A percentile compares a stretch with the other conserved stretches of the same genome.
Evolutionary conservation across 768 basidiomycete species (phyloP).

Genomic region (Crucibulum laeve): DNA sequence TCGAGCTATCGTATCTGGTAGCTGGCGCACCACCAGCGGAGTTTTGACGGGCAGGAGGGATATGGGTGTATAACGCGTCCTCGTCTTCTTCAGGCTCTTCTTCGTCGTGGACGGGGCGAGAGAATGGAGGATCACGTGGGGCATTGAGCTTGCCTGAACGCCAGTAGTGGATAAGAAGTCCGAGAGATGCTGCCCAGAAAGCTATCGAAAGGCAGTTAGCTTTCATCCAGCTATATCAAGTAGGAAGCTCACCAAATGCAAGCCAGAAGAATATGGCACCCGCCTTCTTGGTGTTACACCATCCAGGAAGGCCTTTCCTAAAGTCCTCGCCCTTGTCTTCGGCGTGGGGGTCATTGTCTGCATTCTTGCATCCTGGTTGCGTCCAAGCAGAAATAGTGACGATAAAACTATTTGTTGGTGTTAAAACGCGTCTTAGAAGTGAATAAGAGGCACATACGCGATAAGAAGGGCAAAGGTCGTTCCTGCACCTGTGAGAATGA

Average conservation of each 20-base stretch:
- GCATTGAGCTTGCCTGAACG: constrained; percentile 59
- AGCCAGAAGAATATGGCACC: constrained; percentile 89
- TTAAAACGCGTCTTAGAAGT: constrained; percentile 4
- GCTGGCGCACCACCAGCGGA: constrained; percentile 14
- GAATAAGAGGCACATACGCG: constrained; percentile 47
- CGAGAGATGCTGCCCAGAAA: constrained; percentile 71
- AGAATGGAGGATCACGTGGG: constrained; percentile 75
- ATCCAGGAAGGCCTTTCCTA: constrained; percentile 63
- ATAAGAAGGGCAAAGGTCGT: constrained; percentile 65
- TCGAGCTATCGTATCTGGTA: constrained; percentile 22
- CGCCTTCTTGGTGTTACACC: constrained; percentile 93
- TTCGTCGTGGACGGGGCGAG: constrained; percentile 50
- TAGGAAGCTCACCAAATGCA: constrained; percentile 53
- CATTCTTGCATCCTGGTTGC: constrained; percentile 82
- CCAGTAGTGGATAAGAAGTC: constrained; percentile 70
- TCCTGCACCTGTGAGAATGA: constrained; percentile 78
- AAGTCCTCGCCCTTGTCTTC: constrained; percentile 59
- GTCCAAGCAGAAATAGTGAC: constrained; percentile 86
- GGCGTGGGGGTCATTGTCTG: constrained; percentile 77
- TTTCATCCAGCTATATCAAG: constrained; percentile 1
- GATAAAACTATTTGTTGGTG: constrained; percentile 46
- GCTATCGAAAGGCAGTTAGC: constrained; percentile 30
- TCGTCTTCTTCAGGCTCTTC: constrained; percentile 51
- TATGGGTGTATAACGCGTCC: constrained; percentile 47
- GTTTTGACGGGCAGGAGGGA: constrained; percentile 33